These are phyloP conservation scores for Thermomucor indicae-seudaticae DNA, from an alignment of 371 early-diverging fungal species.

Conservation along the genomic window DNA sequence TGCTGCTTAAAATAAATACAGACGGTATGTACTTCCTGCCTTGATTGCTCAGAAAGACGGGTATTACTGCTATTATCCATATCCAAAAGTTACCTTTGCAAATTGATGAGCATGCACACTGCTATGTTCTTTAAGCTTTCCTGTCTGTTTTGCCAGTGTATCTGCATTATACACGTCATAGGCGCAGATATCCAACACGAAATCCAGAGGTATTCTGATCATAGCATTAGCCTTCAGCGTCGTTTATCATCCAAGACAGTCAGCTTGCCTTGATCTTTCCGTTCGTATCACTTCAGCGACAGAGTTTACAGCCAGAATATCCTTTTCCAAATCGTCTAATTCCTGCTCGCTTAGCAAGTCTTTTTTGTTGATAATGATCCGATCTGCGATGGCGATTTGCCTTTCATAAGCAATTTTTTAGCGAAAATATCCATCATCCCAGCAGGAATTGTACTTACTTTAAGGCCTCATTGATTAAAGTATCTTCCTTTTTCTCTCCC, in stretches of 20 bases:
- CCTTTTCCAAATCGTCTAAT: constrained; percentile 44
- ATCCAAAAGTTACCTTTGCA: constrained; percentile 28
- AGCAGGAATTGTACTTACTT: constrained; percentile 35
- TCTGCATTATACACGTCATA: constrained; percentile 55
- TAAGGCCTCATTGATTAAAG: constrained; percentile 64
- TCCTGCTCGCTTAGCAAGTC: constrained; percentile 67
- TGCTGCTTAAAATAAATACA: constrained; percentile 42
- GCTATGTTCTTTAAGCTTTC: constrained; percentile 27
- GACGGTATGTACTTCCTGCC: constrained; percentile 52
- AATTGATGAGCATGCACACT: constrained; percentile 36
- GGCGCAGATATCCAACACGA: constrained; percentile 73
- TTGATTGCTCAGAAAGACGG: too few relatives aligned
- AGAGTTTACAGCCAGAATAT: constrained; percentile 54
- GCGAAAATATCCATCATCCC: not conserved
- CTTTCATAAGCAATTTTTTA: constrained; percentile 25
- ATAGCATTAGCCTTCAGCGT: too few relatives aligned
- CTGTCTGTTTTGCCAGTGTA: constrained; percentile 24
- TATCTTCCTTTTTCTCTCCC: constrained; percentile 47
- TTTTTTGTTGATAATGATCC: constrained; percentile 92
- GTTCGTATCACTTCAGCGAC: constrained; percentile 59
- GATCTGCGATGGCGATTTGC: constrained; percentile 95
- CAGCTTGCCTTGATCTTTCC: constrained; percentile 49
- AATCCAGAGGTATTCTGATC: constrained; percentile 64
- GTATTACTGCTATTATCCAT: too few relatives aligned
- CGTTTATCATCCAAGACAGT: too few relatives aligned